These are phyloP conservation scores for Taxawa tesnikishii DNA, from an alignment of 2,329 filamentous ascomycete genomes.

Conservation along the genomic window DNA sequence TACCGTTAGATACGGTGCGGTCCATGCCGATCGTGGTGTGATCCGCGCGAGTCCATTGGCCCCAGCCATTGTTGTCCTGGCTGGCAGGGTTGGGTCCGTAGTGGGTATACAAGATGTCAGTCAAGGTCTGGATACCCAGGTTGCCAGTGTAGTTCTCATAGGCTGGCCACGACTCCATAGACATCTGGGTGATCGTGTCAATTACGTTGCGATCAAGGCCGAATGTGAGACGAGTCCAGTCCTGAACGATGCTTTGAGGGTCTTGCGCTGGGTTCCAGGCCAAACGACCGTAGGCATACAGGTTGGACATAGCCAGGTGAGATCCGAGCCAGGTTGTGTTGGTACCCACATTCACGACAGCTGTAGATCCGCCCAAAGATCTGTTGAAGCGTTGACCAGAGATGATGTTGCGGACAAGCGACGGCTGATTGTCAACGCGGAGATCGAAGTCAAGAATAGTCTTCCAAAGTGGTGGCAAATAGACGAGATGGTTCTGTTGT, in stretches of 20 bases:
- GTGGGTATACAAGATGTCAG: constrained; percentile 55
- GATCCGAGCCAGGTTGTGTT: constrained; percentile 58
- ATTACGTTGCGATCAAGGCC: constrained; percentile 41
- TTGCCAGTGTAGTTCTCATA: constrained; percentile 64
- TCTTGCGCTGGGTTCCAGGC: constrained; percentile 50
- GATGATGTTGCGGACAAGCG: constrained; percentile 47
- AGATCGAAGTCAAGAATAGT: constrained; percentile 56
- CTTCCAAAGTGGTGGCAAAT: constrained; percentile 57
- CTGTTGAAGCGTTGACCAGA: constrained; percentile 47
- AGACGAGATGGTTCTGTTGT: constrained; percentile 57
- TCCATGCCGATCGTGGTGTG: constrained; percentile 54
- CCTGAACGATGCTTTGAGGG: constrained; percentile 40
- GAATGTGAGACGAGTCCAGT: constrained; percentile 60
- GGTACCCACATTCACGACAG: constrained; percentile 54
- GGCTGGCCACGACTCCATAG: constrained; percentile 56
- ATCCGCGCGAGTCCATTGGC: constrained; percentile 61
- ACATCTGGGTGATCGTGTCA: constrained; percentile 48
- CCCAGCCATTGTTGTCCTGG: constrained; percentile 56
- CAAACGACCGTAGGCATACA: constrained; percentile 56
- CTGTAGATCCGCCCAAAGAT: constrained; percentile 49
- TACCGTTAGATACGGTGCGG: constrained; percentile 55
- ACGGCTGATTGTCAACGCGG: constrained; percentile 43
- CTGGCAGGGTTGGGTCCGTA: constrained; percentile 56
- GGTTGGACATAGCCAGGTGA: constrained; percentile 57
- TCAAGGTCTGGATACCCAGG: constrained; percentile 56